These are phyloP conservation scores for Dinochytrium kinnereticum DNA, from an alignment of 371 early-diverging fungal species.

Conservation along the genomic window DNA sequence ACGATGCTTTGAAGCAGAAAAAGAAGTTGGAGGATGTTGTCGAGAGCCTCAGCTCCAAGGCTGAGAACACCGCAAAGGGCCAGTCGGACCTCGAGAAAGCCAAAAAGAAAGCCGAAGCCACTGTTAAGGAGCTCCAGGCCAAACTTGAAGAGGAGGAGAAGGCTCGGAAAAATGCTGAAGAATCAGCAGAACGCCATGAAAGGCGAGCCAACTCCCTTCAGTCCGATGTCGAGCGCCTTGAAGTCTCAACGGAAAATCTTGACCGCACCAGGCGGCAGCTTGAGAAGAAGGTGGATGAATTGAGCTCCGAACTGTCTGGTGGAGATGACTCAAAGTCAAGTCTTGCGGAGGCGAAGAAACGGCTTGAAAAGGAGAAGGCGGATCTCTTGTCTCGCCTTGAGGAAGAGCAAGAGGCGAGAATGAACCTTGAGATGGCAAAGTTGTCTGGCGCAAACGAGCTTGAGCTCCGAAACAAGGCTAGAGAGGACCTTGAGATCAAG, in stretches of 20 bases:
- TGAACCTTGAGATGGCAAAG: conserved; percentile 54
- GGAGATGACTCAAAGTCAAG: conserved; percentile 63
- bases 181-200: conserved; percentile 75
- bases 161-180: conserved; percentile 72
- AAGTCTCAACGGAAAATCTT: conserved; percentile 63
- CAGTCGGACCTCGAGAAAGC: conserved; percentile 73
- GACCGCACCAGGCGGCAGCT: conserved; percentile 68
- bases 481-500: conserved; percentile 65
- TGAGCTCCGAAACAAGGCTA: conserved; percentile 60
- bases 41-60: conserved; percentile 61
- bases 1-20: conserved; percentile 63
- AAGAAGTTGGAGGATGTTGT: conserved; percentile 68
- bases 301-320: conserved; percentile 62
- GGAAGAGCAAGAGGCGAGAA: conserved; percentile 63
- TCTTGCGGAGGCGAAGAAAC: conserved; percentile 59
- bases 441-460: conserved; percentile 53
- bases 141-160: conserved; percentile 71
- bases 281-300: conserved; percentile 71
- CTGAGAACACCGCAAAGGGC: conserved; percentile 63
- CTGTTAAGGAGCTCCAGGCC: conserved; percentile 61
- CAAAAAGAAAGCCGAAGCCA: conserved; percentile 63
- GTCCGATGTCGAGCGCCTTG: conserved; percentile 68
- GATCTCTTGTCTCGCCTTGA: conserved; percentile 66
- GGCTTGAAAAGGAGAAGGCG: conserved; percentile 70
- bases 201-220: conserved; percentile 73